Conservation (phyloP, 2,329 filamentous ascomycete species). For the Magnaporthiopsis incrustans region DNA sequence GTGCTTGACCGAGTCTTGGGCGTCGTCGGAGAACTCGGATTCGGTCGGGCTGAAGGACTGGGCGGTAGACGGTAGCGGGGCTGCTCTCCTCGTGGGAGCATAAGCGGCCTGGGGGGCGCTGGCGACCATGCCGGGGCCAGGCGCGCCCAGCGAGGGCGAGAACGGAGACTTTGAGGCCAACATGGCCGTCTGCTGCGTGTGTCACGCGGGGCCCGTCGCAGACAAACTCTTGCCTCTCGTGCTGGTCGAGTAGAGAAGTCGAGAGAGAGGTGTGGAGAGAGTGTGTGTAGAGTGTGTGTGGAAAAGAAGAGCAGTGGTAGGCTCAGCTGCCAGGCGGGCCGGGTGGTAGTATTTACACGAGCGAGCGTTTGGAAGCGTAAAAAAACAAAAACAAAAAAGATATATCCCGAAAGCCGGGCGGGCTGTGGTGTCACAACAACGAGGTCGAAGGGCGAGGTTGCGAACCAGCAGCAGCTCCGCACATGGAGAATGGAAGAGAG, state of each 20-base stretch:
- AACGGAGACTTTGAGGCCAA: constrained; percentile 68
- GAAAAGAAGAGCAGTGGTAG: neutral
- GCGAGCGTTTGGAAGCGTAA: neutral
- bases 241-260: too few relatives aligned
- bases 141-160: constrained; percentile 45
- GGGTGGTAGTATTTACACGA: constrained; percentile 4
- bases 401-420: neutral
- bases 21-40: constrained; percentile 86
- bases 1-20: constrained; percentile 66
- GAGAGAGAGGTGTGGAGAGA: neutral
- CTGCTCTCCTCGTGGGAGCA: constrained; percentile 42
- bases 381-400: neutral
- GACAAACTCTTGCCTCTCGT: neutral
- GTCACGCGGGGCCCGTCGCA: neutral
- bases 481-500: neutral
- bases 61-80: constrained; percentile 37
- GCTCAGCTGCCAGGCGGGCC: constrained; percentile 5
- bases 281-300: too few relatives aligned
- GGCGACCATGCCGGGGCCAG: constrained; percentile 33
- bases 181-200: constrained; percentile 55
- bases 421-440: neutral
- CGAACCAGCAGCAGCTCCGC: neutral
- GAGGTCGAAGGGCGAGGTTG: neutral
- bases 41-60: constrained; percentile 77
- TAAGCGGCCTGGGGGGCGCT: constrained; percentile 40